Conservation (phyloP, 2,329 filamentous ascomycete species). For the Chrysosporium queenslandicum region DNA sequence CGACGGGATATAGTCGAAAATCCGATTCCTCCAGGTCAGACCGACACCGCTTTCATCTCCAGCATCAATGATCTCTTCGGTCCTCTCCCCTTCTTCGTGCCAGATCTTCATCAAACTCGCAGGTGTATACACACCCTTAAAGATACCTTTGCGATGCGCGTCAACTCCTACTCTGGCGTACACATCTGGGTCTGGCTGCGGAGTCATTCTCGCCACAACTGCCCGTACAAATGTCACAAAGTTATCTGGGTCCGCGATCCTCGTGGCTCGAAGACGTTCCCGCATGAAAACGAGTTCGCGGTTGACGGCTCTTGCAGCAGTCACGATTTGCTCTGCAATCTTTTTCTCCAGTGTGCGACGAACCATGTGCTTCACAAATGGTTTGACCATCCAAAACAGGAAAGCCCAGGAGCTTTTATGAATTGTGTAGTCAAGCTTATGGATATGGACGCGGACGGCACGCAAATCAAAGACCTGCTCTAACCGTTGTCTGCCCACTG, state of each 20-base stretch:
- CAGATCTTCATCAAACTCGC: constrained; percentile 84
- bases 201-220: constrained; percentile 63
- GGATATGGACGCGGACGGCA: constrained; percentile 67
- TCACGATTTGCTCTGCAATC: constrained; percentile 60
- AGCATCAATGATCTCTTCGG: constrained; percentile 62
- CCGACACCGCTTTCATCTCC: constrained; percentile 46
- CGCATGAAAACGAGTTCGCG: constrained; percentile 77
- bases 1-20: constrained; percentile 47
- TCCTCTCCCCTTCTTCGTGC: constrained; percentile 63
- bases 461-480: constrained; percentile 74
- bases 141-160: constrained; percentile 53
- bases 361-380: constrained; percentile 69
- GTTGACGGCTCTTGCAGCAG: constrained; percentile 63
- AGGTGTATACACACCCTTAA: constrained; percentile 76
- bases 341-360: constrained; percentile 70
- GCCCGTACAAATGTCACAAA: constrained; percentile 73
- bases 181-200: constrained; percentile 63
- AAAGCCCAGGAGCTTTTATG: constrained; percentile 60
- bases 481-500: constrained; percentile 64
- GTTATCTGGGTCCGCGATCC: constrained; percentile 71
- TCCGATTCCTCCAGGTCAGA: constrained; percentile 61
- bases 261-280: constrained; percentile 74
- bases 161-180: constrained; percentile 63
- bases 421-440: constrained; percentile 74
- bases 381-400: constrained; percentile 74